Base-by-base conservation (phyloP, 2,329 filamentous ascomycete species). In the Trichoderma afroharzianum region DNA sequence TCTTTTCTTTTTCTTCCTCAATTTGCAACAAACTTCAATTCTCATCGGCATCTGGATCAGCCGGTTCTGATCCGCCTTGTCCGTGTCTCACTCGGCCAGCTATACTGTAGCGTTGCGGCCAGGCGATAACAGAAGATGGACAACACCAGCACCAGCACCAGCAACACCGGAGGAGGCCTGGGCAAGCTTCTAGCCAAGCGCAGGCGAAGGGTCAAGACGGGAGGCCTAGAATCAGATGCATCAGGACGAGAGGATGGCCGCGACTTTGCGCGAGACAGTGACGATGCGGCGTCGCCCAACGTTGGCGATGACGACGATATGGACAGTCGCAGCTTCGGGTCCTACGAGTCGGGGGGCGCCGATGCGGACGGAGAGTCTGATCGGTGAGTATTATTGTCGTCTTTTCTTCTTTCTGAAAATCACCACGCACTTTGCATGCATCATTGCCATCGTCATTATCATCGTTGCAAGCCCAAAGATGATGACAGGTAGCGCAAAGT, bases 141-240 rank as follows among this genome's bases (percentile, higher is more conserved):
- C 36, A 43, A 9, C 39, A n/a, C 39, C 39, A 43, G 39, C 39
- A 43, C 39, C 39, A 43, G 15, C 39, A 43, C 39, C 39, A 72
- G 72, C 74, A 74, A 63, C 59, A 72, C 58, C 47, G 32, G 66
- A 66, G 72, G 72, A 69, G 82, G 82, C 14, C 79, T 88, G 57
- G 83, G 81, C 71, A 89, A 87, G 79, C 82, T 90, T 33, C 79
- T 90, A 43, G 82, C 82, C 62, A 87, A 85, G 76, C 84, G 85
- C 61, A 83, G 85, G 62, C 82, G 82, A 71, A 85, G 82, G 79
- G 86, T 83, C 78, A 82, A 85, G 69, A 80, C 82, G 64, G 78
- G 78, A 61, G 83, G 84, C 15, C 74, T 80, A 79, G 75, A 84
- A 80, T 68, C 74, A 12, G 76, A 76, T 57, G 75, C 77, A 70